Conservation (phyloP, 176 grass and related monocot genomes). For the Paspalum vaginatum region DNA sequence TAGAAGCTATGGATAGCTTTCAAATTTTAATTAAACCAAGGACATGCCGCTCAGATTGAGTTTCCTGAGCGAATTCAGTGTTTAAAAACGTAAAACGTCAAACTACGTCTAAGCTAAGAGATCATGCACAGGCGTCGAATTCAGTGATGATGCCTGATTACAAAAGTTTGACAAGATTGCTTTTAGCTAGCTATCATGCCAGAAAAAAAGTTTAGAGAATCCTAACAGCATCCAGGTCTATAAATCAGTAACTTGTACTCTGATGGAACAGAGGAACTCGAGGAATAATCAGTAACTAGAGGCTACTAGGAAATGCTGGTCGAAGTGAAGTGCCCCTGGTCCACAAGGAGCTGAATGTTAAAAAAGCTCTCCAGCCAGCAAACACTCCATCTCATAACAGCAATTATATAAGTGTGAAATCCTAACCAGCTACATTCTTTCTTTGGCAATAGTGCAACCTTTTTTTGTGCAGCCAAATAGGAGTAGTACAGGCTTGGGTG, state of each 20-base stretch:
- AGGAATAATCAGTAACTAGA: neutral
- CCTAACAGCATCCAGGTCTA: neutral
- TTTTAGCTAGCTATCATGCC: neutral
- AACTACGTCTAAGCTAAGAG: neutral
- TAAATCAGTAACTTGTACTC: neutral
- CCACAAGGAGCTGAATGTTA: neutral
- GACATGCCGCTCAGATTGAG: neutral
- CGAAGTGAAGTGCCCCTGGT: neutral
- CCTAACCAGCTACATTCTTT: neutral
- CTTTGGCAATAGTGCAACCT: neutral
- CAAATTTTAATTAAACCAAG: neutral
- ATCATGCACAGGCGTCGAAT: neutral
- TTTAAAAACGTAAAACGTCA: neutral
- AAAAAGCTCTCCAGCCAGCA: neutral
- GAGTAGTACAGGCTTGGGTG: neutral
- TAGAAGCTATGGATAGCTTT: neutral
- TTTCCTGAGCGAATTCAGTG: neutral
- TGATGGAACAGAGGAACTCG: too few species aligned
- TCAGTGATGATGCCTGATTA: neutral
- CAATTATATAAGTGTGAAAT: neutral
- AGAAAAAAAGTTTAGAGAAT: neutral
- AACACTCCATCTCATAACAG: neutral
- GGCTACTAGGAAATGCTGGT: neutral
- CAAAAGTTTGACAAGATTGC: neutral
- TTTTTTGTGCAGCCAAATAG: neutral